phyloP scores from a whole-genome alignment of 306 rosid species.

The Phaseolus lunatus region DNA sequence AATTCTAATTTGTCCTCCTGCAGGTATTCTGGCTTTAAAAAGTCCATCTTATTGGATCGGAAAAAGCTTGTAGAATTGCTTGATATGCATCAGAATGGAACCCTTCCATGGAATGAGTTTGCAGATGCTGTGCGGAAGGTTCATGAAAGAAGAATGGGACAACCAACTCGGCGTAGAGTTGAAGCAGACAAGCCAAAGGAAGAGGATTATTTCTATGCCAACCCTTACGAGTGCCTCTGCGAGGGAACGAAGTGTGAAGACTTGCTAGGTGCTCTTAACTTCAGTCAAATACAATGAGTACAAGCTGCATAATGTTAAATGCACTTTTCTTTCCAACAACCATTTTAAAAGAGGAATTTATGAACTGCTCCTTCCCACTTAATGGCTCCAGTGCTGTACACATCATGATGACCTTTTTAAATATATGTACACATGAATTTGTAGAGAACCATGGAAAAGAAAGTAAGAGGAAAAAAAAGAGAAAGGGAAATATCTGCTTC shows the following conservation, averaged over 20 bases:
- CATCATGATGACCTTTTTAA: conserved; percentile 14
- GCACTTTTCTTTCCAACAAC: conserved; percentile 35
- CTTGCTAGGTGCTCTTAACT: conserved; percentile 57
- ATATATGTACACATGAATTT: conserved; percentile 62
- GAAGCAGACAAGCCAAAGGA: conserved; percentile 87
- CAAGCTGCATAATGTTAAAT: conserved; percentile 37
- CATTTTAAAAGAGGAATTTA: conserved; percentile 23
- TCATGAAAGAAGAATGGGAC: conserved; percentile 84
- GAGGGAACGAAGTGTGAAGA: conserved; percentile 65
- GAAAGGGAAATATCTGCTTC: conserved; percentile 38
- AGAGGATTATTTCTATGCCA: conserved; percentile 96
- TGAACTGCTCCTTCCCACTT: conserved; percentile 32
- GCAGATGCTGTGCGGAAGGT: conserved; percentile 54
- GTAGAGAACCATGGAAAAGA: conserved; percentile 54
- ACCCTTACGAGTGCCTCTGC: conserved; percentile 92
- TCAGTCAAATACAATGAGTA: conserved; percentile 47
- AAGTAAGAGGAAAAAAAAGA: not conserved
- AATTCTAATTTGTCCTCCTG: conserved; percentile 43
- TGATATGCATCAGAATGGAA: conserved; percentile 82
- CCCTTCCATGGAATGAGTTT: conserved; percentile 73
- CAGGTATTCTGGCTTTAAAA: conserved; percentile 91
- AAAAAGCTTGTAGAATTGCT: conserved; percentile 74
- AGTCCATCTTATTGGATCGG: conserved; percentile 71
- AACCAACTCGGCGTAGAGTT: conserved; percentile 68
- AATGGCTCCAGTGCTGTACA: conserved; percentile 3